Conservation (phyloP, 164 flowering plant species). For the Vitis vinifera region ASM3070453v1 NC_081818.1:25146501-25147000, state of each 20-base stretch:
- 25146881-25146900: slow-evolving; percentile 91
- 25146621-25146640: slow-evolving; percentile 62
- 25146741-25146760: not conserved
- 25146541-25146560: slow-evolving; percentile 60
- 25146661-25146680: slow-evolving; percentile 67
- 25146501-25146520: slow-evolving; percentile 49
- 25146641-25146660: slow-evolving; percentile 68
- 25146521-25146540: slow-evolving; percentile 44
- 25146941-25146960: slow-evolving; percentile 91
- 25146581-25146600: slow-evolving; percentile 56
- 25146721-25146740: not conserved
- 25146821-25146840: slow-evolving; percentile 98
- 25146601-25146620: slow-evolving; percentile 51
- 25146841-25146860: slow-evolving; percentile 82
- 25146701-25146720: not conserved
- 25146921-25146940: slow-evolving; percentile 77
- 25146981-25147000: slow-evolving; percentile 97
- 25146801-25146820: slow-evolving; percentile 86
- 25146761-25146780: slow-evolving; percentile 24
- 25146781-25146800: slow-evolving; percentile 91
- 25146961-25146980: slow-evolving; percentile 86
- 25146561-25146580: slow-evolving; percentile 59
- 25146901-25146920: slow-evolving; percentile 52
- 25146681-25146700: slow-evolving; percentile 9
- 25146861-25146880: slow-evolving; percentile 84